phyloP scores from a whole-genome alignment of 495 filamentous ascomycete species.

The Xylaria flabelliformis region DNA sequence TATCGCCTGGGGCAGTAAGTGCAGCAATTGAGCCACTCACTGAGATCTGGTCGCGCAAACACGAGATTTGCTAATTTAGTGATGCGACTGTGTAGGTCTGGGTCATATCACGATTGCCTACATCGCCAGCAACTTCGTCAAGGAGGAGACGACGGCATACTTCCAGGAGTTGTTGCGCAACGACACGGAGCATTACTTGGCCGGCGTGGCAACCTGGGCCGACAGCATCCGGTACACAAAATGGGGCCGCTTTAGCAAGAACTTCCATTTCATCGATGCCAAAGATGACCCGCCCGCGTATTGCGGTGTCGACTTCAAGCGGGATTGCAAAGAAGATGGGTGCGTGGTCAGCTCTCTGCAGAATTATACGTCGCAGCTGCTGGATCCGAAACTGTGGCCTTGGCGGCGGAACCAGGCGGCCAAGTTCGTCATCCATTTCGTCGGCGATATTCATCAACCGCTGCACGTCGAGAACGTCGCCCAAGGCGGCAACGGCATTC shows the following conservation, averaged over 20 bases:
- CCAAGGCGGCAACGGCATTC: conserved; percentile 66
- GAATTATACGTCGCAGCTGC: conserved; percentile 63
- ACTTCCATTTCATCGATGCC: conserved; percentile 76
- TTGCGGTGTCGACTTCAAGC: conserved; percentile 64
- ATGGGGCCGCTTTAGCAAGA: conserved; percentile 61
- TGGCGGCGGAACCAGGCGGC: conserved; percentile 57
- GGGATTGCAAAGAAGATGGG: conserved; percentile 67
- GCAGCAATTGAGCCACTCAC: not conserved
- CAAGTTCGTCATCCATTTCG: conserved; percentile 69
- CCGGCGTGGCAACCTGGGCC: conserved; percentile 68
- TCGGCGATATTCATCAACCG: conserved; percentile 72
- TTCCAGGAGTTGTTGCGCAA: conserved; percentile 53
- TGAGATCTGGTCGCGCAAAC: not conserved
- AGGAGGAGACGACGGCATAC: conserved; percentile 46
- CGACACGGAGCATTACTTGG: conserved; percentile 60
- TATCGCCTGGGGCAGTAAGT: conserved; percentile 49
- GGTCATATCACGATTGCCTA: conserved; percentile 69
- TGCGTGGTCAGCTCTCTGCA: conserved; percentile 68
- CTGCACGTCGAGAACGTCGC: conserved; percentile 66
- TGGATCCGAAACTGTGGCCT: conserved; percentile 46
- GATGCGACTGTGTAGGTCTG: conserved; percentile 46
- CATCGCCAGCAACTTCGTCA: conserved; percentile 54
- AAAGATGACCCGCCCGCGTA: conserved; percentile 64
- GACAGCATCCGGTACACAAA: conserved; percentile 66
- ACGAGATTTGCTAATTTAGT: conserved; percentile 22